Evolutionary conservation across 83 land plant species (phyloP).

Genomic region (Picea abies): DNA sequence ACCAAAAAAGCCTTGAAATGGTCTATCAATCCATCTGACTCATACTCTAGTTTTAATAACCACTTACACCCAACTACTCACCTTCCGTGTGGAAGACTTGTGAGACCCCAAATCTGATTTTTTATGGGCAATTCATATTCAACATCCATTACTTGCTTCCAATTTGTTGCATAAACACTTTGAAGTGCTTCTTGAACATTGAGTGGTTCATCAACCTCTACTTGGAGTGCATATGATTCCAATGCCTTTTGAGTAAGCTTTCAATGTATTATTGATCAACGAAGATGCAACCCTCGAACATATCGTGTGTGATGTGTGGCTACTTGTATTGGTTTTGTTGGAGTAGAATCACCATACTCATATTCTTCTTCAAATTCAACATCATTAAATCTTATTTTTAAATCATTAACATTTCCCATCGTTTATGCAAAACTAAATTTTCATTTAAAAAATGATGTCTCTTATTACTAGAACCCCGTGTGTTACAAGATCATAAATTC

Average conservation of each 20-base stretch:
- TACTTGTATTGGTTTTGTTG: not conserved
- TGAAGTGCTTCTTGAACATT: too few species aligned
- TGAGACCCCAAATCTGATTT: not conserved
- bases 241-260: not conserved
- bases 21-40: not conserved
- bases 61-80: not conserved
- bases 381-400: not conserved
- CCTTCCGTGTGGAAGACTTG: not conserved
- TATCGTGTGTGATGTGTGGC: not conserved
- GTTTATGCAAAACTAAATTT: not conserved
- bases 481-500: conserved; percentile 20
- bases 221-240: not conserved
- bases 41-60: not conserved
- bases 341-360: not conserved
- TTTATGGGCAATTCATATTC: not conserved
- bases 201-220: too few species aligned
- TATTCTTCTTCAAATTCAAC: not conserved
- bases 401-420: not conserved
- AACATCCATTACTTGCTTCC: not conserved
- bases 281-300: not conserved
- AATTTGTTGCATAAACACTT: too few species aligned
- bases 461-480: conserved; percentile 19
- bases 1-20: too few species aligned
- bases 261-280: not conserved
- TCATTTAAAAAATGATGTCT: conserved; percentile 29